These are phyloP conservation scores for Melampsora americana DNA, from an alignment of 1,284 basidiomycete genomes.

Conservation along the genomic window DNA sequence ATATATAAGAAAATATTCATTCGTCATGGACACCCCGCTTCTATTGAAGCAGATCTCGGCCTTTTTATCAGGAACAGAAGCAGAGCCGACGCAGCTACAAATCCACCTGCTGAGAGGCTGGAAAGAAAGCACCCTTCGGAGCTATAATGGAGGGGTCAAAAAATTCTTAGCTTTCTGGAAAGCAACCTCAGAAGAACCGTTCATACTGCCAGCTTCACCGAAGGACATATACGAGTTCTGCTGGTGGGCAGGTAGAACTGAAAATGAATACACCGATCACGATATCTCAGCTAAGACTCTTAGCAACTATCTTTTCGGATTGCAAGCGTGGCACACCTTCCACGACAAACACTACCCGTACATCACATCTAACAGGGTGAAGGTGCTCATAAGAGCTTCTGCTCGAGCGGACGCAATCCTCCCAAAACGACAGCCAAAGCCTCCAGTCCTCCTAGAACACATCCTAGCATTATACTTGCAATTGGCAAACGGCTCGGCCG, in stretches of 20 bases:
- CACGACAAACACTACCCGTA: not conserved
- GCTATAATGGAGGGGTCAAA: conserved; percentile 12
- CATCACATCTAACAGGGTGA: not conserved
- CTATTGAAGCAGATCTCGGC: not conserved
- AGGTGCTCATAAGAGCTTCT: not conserved
- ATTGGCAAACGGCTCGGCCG: no score
- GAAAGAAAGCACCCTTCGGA: not conserved
- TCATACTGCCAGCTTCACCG: not conserved
- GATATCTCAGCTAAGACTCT: not conserved
- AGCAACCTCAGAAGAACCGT: no score
- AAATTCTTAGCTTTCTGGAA: not conserved
- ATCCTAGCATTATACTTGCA: no score
- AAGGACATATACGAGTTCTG: not conserved
- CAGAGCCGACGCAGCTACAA: not conserved
- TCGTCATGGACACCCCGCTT: no score
- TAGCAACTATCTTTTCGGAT: not conserved
- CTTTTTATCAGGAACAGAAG: not conserved
- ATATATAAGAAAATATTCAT: not conserved
- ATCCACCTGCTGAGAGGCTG: not conserved
- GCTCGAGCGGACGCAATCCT: no score
- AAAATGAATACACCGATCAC: not conserved
- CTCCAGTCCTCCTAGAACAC: no score
- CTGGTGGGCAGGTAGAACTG: not conserved
- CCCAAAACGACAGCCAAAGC: no score
- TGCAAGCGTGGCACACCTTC: conserved; percentile 20